Evolutionary conservation across 2,329 filamentous ascomycete species (phyloP), one percentile per base, ranked within the genome.

Genomic region (Pezicula radicicola): DNA sequence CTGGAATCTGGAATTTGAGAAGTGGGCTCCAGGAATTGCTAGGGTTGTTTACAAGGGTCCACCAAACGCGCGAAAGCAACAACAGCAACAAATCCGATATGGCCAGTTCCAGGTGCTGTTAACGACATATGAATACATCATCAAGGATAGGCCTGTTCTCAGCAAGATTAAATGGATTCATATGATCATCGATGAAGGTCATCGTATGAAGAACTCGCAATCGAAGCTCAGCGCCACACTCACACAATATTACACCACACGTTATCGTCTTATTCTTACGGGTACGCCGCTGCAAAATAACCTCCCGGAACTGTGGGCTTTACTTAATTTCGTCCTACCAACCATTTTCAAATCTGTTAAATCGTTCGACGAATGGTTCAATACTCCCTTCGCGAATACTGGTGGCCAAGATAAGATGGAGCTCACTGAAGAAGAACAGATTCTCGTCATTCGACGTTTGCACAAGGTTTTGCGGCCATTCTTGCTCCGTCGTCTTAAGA

Each of bases 161-260:
- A 95, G 90, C 77, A 97, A 97, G 78, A 93, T 99, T 74, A 97
- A 97, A 74, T 99, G 94, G 94, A 88, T 97, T 64, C 94, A 99
- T 75, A 97, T 99, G 94, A 97, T 99, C 63, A 94, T 99, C 60
- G 94, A 99, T 65, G 94, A 99, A 77, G 94, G 94, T 74, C 94
- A 99, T 72, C 91, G 94, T 69, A 99, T 99, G 94, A 99, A 99
- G 82, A 99, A 99, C 72, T 81, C 90, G 28, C 87, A 94, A 62
- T 99, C 94, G 9, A 99, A 99, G 75, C 80, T 99, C 62, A 97
- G 91, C 71, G 91, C 86, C 60, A 97, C 94, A 4, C 90, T 99
- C 59, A 92, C 93, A 36, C 85, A 91, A 56, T 97, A 97, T 77
- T 99, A 99, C 75, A 87, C 81, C 64, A 97, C 93, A 28, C 87